Base-by-base conservation (phyloP, 2,329 filamentous ascomycete genomes). In the Boeremia exigua region DNA sequence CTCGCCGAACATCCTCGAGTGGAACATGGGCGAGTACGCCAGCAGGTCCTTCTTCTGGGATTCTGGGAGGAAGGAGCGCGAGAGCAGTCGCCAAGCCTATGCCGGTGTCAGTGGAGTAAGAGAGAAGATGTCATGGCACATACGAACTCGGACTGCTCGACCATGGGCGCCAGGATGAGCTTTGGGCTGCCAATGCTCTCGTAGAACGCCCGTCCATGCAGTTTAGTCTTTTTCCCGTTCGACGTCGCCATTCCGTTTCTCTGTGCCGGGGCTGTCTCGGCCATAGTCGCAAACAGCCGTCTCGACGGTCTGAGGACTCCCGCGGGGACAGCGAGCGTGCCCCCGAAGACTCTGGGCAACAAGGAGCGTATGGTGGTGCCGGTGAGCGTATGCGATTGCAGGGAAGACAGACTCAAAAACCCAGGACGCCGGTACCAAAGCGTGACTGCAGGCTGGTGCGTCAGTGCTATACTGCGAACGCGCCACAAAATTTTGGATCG, bases 61-160 rank as follows among this genome's bases (percentile, higher is more conserved):
- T 36, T 66, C 77, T 1, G 90, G 83, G 67, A 97, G 86, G 77
- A 96, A 98, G 6, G 93, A 97, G 65, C 95, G 88, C n/a, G 91
- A 91, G 63, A 99, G 88, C 83, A 97, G 88, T 67, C 95, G 90
- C 95, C 95, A 99, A 68, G 94, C 95, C 93, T 96, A 62, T 5
- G 11, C 4, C 27, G 7, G 15, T 28, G 43, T 68, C 27, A 69
- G 65, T 50, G 27, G 2, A 23, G 12, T 3, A 23, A 14, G 11
- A 25, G 28, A n/a, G 9, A 28, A 29, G 19, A 42, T 44, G 43
- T 37, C 48, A 60, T 47, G 54, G 59, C 81, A 70, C 88, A 63
- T 81, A 96, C 93, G 80, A 98, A 97, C 80, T 99, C 95, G 29
- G 92, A 97, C 76, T 97, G 91, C 72, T 99, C 94, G 19, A 99